Percentiles rank a stretch among this genome's conserved stretches.
phyloP scores from a whole-genome alignment of 257 asterid genomes.

The Solanum sejunctum region DNA sequence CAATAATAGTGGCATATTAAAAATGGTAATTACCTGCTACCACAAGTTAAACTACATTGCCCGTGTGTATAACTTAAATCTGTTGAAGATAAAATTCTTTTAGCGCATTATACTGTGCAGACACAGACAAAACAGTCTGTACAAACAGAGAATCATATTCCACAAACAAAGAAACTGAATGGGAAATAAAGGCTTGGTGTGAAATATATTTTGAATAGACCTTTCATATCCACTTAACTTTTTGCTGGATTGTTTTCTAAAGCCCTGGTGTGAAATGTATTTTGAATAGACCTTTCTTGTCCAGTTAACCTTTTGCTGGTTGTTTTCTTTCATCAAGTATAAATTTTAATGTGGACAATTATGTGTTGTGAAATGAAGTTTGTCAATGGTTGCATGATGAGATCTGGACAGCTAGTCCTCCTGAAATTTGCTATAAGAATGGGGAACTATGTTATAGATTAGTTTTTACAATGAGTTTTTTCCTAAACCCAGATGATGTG shows the following conservation, averaged over 20 bases:
- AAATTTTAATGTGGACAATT: background rate
- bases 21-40: background rate
- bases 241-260: background rate
- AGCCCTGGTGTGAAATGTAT: no score
- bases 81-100: background rate
- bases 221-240: background rate
- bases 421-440: background rate
- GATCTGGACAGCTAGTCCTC: background rate
- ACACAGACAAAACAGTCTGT: background rate
- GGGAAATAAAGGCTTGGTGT: background rate
- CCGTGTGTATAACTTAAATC: background rate
- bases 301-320: background rate
- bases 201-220: background rate
- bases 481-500: background rate
- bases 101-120: background rate
- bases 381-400: background rate
- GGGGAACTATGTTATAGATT: background rate
- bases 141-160: background rate
- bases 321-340: background rate
- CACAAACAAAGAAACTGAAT: background rate
- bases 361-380: background rate
- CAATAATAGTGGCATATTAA: background rate
- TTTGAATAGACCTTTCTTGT: background rate
- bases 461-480: background rate
- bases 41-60: background rate